Base-by-base conservation (phyloP, 2,329 filamentous ascomycete species). In the Bipolaris gigantea region DNA sequence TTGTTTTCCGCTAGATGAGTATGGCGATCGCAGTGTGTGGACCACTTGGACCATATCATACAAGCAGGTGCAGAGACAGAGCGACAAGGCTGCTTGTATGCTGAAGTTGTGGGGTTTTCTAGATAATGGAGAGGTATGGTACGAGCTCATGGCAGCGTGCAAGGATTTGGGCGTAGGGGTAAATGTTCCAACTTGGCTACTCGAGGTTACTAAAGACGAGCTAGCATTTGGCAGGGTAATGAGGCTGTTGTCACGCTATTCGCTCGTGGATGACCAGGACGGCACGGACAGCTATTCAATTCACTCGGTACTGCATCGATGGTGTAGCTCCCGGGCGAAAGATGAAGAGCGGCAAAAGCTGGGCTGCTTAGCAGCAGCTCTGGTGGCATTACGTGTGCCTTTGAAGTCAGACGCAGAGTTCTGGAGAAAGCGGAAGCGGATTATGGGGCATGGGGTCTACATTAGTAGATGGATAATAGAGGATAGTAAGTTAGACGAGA, bases 1-100 rank as follows among this genome's bases (percentile, higher is more conserved):
- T 27, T 2, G 7, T 8, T 27, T 27, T 3, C 2, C 50, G 54
- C 64, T 13, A 47, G 55, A 8, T 10, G 25, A 9, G 25, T 27
- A 27, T 3, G 8, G 7, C 8, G 1, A 27, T 27, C 8, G 3
- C 3, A 64, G 41, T 30, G 40, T 71, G 35, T 45, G 62, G 27
- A 64, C 64, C 4, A 70, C 63, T 5, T 71, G 65, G 66, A 62
- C 50, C 6, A 59, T 73, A 11, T 67, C 65, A 3, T 68, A 66
- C 44, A 55, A 67, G 13, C 63, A 66, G 34, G 55, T 72, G 0
- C 25, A 54, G 23, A 53, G 38, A 15, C 47, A 62, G 47, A 65
- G 57, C 35, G 38, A 59, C 16, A 30, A 43, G 21, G 62, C 67
- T 3, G 62, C 58, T 4, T 50, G 57, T 2, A 52, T 70, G 25